Percentiles rank a stretch among this genome's conserved stretches.
phyloP scores from a whole-genome alignment of 495 filamentous ascomycete genomes.

The Lasiosphaeria ovina region DNA sequence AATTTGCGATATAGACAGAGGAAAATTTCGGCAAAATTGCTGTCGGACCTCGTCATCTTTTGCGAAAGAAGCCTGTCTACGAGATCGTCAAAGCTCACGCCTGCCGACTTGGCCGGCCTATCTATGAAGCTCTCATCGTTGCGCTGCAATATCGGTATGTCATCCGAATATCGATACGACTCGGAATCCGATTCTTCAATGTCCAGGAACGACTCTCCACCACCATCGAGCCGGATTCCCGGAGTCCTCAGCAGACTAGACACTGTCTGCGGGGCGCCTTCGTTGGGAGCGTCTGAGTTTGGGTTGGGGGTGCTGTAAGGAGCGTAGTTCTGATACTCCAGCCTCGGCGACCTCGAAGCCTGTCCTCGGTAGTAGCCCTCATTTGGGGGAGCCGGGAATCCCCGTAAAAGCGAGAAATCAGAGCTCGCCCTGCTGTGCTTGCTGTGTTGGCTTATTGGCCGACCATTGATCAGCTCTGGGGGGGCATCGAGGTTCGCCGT shows the following conservation, averaged over 20 bases:
- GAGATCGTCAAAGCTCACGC: slow-evolving; percentile 80
- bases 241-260: slow-evolving; percentile 46
- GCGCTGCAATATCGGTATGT: slow-evolving; percentile 59
- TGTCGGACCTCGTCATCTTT: slow-evolving; percentile 79
- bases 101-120: slow-evolving; percentile 51
- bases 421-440: slow-evolving; percentile 64
- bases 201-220: slow-evolving; percentile 54
- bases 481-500: slow-evolving; percentile 52
- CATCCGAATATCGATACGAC: slow-evolving; percentile 54
- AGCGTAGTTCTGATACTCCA: slow-evolving; percentile 25
- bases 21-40: slow-evolving; percentile 82
- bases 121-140: slow-evolving; percentile 50
- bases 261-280: slow-evolving; percentile 38
- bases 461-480: slow-evolving; percentile 38
- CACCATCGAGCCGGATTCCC: slow-evolving; percentile 44
- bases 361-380: slow-evolving; percentile 34
- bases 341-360: slow-evolving; percentile 29
- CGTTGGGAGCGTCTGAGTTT: slow-evolving; percentile 30
- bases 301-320: slow-evolving; percentile 18
- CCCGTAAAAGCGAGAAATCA: slow-evolving; percentile 55
- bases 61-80: slow-evolving; percentile 80
- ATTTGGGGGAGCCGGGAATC: slow-evolving; percentile 33
- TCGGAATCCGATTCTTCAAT: slow-evolving; percentile 60
- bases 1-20: slow-evolving; percentile 96
- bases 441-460: slow-evolving; percentile 53